phyloP scores from a whole-genome alignment of 169 alveolate species.

The Cryptosporidium ryanae region DNA sequence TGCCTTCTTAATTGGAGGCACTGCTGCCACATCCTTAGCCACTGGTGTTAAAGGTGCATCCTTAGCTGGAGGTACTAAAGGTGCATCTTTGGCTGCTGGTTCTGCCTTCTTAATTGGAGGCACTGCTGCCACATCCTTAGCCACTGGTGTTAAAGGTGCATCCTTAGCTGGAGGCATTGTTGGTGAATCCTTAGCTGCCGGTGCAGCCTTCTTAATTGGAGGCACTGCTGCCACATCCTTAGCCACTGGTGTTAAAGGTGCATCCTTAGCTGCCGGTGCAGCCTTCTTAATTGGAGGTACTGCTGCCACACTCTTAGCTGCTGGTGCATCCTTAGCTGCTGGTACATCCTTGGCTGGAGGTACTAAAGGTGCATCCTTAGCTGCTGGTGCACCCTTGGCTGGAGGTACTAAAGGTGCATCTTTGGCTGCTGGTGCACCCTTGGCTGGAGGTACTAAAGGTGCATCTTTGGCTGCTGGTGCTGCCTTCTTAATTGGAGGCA shows the following conservation, averaged over 20 bases:
- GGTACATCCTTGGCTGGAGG: neutral
- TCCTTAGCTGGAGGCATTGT: neutral
- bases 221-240: constrained; percentile 1
- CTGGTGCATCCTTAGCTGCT: neutral
- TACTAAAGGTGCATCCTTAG: constrained; percentile 4
- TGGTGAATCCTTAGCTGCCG: neutral
- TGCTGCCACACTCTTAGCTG: constrained; percentile 5
- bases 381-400: neutral
- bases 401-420: constrained; percentile 10
- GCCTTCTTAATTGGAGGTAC: constrained; percentile 8
- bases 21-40: constrained; percentile 3
- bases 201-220: neutral
- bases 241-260: neutral
- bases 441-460: neutral
- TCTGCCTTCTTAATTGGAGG: constrained; percentile 3
- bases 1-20: constrained; percentile 14
- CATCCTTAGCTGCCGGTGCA: constrained; percentile 5
- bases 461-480: constrained; percentile 27
- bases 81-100: constrained; percentile 8
- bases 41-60: constrained; percentile 18
- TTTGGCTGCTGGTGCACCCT: neutral
- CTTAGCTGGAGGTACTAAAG: neutral
- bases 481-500: constrained; percentile 9
- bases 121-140: neutral
- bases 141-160: neutral